Base-by-base conservation (phyloP, 2,329 filamentous ascomycete species). In the Bipolaris zeicola region DNA sequence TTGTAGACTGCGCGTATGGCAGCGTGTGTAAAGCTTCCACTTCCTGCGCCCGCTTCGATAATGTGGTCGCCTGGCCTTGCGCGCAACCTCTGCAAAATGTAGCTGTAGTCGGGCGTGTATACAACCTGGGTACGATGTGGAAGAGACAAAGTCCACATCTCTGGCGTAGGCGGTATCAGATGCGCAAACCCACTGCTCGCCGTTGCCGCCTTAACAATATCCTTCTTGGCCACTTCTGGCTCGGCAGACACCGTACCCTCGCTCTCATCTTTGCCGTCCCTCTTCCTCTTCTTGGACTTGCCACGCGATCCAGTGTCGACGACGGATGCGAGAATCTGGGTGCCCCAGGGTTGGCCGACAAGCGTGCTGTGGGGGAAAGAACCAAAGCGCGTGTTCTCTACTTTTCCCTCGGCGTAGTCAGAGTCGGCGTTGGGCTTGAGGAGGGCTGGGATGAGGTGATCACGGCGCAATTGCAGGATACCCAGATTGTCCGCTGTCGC, bases 221-320 rank as follows among this genome's bases (percentile, higher is more conserved):
- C 64, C 26, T 54, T 68, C 50, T 67, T 74, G 56, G 76, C 70
- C 46, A 78, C 76, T 28, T 75, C 64, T 22, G 54, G 58, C 41
- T 62, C 66, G 45, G 42, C 48, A 6, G 43, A 51, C 36, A 62
- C 36, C 28, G 63, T 61, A 3, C 57, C 59, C 24, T 58, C 59
- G 14, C 58, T 64, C 33, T 71, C 67, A 45, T 76, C 73, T 31
- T 72, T 70, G 31, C 70, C 75, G 18, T 77, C 78, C 48, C 78
- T 72, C 67, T 81, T 82, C 52, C 84, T 81, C 76, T 81, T 79
- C 68, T 71, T 71, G 6, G 64, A 67, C 49, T 89, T 85, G 33
- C 92, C 92, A 66, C 92, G 83, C n/a, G 92, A 95, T 11, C 93
- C 92, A 0, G 93, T 97, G 70, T 97, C 91, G 54, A 97, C 92